A percentile compares a stretch with the other conserved stretches of the same genome.
These are phyloP conservation scores for Piromyces finnis DNA, from an alignment of 192 early-diverging fungal species.

Conservation along the genomic window DNA sequence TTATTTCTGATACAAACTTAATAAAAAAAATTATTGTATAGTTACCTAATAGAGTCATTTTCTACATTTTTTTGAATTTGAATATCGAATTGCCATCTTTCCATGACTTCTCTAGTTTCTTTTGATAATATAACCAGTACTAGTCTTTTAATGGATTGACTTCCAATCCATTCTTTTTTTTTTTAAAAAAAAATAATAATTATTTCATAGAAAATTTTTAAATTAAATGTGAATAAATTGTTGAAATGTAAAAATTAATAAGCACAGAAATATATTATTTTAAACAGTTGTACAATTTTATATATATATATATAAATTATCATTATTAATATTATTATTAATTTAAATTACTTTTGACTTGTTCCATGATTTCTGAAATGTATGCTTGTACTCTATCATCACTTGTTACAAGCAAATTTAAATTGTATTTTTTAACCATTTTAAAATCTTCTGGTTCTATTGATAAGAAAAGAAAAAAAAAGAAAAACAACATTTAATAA, in stretches of 20 bases:
- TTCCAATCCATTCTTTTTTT: conserved; percentile 50
- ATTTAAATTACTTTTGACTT: conserved; percentile 51
- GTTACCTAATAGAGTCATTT: neutral
- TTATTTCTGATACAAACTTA: too few species aligned
- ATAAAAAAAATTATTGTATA: too few species aligned
- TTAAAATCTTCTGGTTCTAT: conserved; percentile 43
- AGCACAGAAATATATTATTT: too few species aligned
- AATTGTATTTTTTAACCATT: conserved; percentile 66
- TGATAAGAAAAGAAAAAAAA: neutral
- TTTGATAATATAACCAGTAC: conserved; percentile 75
- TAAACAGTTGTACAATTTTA: too few species aligned
- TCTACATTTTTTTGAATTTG: conserved; percentile 32
- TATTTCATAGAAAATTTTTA: neutral
- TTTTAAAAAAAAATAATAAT: neutral
- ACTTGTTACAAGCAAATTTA: conserved; percentile 61
- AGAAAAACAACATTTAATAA: neutral
- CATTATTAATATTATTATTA: too few species aligned
- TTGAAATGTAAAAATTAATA: too few species aligned
- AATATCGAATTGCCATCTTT: conserved; percentile 92
- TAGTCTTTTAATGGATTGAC: conserved; percentile 57
- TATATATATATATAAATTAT: too few species aligned
- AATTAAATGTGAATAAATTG: too few species aligned
- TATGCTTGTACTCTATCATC: conserved; percentile 57
- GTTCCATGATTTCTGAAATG: conserved; percentile 51
- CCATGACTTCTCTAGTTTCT: conserved; percentile 62